Percentiles rank a stretch among this genome's conserved stretches.
phyloP scores from a whole-genome alignment of 805 yeast species.

The Candida fluviatilis region DNA sequence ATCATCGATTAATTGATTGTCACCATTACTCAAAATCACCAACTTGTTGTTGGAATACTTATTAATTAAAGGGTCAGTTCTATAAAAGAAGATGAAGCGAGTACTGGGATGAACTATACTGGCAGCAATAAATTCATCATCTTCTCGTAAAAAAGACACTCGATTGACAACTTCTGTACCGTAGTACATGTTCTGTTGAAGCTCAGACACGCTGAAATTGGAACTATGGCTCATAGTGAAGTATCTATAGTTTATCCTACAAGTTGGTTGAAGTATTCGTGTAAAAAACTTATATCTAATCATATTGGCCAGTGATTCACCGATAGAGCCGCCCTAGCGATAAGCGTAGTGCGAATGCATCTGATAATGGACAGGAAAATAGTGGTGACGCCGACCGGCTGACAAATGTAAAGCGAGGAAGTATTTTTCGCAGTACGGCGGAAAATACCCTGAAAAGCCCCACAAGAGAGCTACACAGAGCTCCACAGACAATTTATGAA shows the following conservation, averaged over 20 bases:
- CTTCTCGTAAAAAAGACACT: conserved; percentile 59
- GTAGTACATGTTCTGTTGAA: conserved; percentile 29
- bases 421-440: too few species aligned
- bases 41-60: conserved; percentile 24
- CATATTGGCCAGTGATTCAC: too few species aligned
- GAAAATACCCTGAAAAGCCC: too few species aligned
- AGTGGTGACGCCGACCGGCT: too few species aligned
- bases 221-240: conserved; percentile 15
- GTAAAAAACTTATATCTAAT: too few species aligned
- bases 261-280: too few species aligned
- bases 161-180: conserved; percentile 57
- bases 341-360: too few species aligned
- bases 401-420: too few species aligned
- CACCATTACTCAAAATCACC: conserved; percentile 34
- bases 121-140: conserved; percentile 44
- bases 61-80: conserved; percentile 29
- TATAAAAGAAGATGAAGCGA: conserved; percentile 42
- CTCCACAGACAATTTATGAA: too few species aligned
- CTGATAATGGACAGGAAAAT: too few species aligned
- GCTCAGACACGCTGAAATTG: conserved; percentile 10
- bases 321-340: too few species aligned
- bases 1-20: conserved; percentile 20
- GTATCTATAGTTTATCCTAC: conserved; percentile 2
- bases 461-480: too few species aligned
- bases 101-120: conserved; percentile 45